Evolutionary conservation across 495 filamentous ascomycete genomes (phyloP).

Genomic region (Cenococcum geophilum): DNA sequence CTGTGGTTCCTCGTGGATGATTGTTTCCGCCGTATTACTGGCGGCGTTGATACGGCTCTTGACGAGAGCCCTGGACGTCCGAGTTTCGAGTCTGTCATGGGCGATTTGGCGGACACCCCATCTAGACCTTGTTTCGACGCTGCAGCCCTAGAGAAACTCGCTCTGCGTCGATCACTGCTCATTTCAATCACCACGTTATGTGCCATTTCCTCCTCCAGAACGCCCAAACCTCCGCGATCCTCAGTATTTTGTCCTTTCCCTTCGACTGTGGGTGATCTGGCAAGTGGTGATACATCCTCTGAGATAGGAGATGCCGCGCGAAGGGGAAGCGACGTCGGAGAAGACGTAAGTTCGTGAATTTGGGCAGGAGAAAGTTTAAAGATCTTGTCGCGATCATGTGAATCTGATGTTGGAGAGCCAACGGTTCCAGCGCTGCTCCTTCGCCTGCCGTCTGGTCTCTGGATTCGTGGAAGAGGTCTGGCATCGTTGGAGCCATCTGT

Average conservation of each 20-base stretch:
- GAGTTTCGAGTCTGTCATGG: constrained; percentile 22
- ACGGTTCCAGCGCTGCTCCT: constrained; percentile 20
- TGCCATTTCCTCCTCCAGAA: neutral
- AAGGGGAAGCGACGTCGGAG: constrained; percentile 43
- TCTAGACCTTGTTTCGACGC: constrained; percentile 19
- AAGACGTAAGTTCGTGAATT: constrained; percentile 49
- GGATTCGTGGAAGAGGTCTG: constrained; percentile 10
- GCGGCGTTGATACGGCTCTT: constrained; percentile 39
- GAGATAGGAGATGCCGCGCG: constrained; percentile 27
- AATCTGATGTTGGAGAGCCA: constrained; percentile 5
- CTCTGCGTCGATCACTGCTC: neutral
- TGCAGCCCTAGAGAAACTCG: constrained; percentile 3
- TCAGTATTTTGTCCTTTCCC: neutral
- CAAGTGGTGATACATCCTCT: constrained; percentile 14
- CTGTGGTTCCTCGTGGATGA: constrained; percentile 29
- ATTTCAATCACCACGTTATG: neutral
- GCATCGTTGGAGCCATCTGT: constrained; percentile 18
- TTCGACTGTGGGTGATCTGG: neutral
- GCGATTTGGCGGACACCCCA: constrained; percentile 16
- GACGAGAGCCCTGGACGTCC: constrained; percentile 29
- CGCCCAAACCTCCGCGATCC: neutral
- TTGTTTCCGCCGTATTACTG: constrained; percentile 35
- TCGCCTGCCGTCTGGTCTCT: constrained; percentile 21
- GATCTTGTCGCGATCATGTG: constrained; percentile 32
- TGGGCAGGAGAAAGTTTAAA: constrained; percentile 53